These are phyloP conservation scores for Tuber borchii DNA, from an alignment of 495 filamentous ascomycete genomes.

Conservation along the genomic window DNA sequence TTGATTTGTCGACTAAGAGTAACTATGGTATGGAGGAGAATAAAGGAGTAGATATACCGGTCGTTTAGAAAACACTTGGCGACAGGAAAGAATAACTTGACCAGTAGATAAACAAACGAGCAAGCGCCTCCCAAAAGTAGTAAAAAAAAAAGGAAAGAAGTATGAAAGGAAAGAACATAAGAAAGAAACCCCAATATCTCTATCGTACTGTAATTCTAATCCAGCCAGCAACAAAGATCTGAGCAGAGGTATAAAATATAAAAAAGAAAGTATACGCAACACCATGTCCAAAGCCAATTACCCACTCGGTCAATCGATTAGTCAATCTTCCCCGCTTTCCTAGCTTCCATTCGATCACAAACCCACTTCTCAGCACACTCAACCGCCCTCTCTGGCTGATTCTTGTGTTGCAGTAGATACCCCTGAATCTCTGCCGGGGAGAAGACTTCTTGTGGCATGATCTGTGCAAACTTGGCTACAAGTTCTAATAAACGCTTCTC, in stretches of 20 bases:
- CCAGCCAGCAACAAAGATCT: neutral
- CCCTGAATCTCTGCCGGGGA: conserved; percentile 68
- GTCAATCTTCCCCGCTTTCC: conserved; percentile 20
- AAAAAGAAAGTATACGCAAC: neutral
- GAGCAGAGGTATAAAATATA: neutral
- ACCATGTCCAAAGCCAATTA: neutral
- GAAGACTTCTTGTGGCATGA: conserved; percentile 50
- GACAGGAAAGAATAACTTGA: too few species aligned
- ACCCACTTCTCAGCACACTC: conserved; percentile 54
- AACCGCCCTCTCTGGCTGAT: conserved; percentile 54
- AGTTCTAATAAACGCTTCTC: conserved; percentile 44
- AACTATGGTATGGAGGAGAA: too few species aligned
- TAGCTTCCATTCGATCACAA: conserved; percentile 38
- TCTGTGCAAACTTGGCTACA: conserved; percentile 46
- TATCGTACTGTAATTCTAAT: neutral
- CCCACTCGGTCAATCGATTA: neutral
- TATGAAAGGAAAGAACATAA: neutral
- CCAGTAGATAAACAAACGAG: neutral
- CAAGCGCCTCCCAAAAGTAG: neutral
- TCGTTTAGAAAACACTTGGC: too few species aligned
- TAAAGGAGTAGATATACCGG: too few species aligned
- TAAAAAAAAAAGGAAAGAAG: neutral
- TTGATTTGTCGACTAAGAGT: too few species aligned
- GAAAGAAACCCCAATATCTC: neutral
- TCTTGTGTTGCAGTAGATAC: conserved; percentile 60